A percentile compares a stretch with the other conserved stretches of the same genome.
Evolutionary conservation across 75 land plant species (phyloP).

Genomic region (Pinus albicaulis): DNA sequence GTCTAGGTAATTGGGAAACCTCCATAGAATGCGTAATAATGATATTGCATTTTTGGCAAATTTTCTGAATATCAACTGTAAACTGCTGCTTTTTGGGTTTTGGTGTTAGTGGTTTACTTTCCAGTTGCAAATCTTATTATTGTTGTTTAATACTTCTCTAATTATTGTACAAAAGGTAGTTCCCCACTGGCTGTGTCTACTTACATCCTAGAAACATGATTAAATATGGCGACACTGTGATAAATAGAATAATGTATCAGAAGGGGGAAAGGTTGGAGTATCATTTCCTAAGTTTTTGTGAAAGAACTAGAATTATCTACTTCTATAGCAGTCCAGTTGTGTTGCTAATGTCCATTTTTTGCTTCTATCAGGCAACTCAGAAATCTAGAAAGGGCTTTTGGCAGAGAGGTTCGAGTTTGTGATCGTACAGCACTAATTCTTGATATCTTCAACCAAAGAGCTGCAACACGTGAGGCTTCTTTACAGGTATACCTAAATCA

Average conservation of each 20-base stretch:
- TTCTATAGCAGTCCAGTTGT: not conserved
- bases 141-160: too few relatives aligned
- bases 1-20: too few relatives aligned
- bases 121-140: too few relatives aligned
- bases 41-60: too few relatives aligned
- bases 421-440: constrained; percentile 94
- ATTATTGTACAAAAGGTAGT: too few relatives aligned
- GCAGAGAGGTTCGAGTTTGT: constrained; percentile 92
- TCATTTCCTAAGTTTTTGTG: not conserved
- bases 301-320: not conserved
- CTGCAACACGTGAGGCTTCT: constrained; percentile 96
- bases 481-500: constrained; percentile 52
- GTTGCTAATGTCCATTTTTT: not conserved
- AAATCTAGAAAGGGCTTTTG: constrained; percentile 89
- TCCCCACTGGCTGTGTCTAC: too few relatives aligned
- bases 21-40: too few relatives aligned
- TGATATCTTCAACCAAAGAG: constrained; percentile 92
- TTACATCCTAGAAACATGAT: not conserved
- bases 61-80: too few relatives aligned
- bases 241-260: not conserved
- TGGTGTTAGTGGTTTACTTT: too few relatives aligned
- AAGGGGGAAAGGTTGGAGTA: not conserved
- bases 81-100: too few relatives aligned
- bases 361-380: constrained; percentile 69
- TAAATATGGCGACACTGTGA: not conserved